phyloP scores from a whole-genome alignment of 176 grass and related monocot species.

The Elaeis guineensis region DNA sequence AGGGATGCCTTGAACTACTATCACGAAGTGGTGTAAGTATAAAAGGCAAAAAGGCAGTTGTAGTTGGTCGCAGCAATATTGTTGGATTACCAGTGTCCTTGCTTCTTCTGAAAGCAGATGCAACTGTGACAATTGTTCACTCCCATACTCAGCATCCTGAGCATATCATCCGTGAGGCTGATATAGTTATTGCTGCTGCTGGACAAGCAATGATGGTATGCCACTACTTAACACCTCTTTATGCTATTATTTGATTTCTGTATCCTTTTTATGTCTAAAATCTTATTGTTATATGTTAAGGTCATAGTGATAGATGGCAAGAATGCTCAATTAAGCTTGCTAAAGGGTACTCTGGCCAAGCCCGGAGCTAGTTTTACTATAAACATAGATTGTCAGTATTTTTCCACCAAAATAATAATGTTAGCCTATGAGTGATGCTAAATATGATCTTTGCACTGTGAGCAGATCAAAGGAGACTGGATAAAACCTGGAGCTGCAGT shows the following conservation, averaged over 20 bases:
- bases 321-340: too few species aligned
- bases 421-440: too few species aligned
- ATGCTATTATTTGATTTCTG: too few species aligned
- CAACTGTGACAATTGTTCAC: slow-evolving; percentile 73
- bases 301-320: too few species aligned
- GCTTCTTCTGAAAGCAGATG: slow-evolving; percentile 90
- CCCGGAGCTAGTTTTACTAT: too few species aligned
- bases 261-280: too few species aligned
- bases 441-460: too few species aligned
- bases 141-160: slow-evolving; percentile 59
- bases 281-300: too few species aligned
- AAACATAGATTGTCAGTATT: too few species aligned
- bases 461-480: slow-evolving; percentile 92
- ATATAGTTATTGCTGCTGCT: slow-evolving; percentile 81
- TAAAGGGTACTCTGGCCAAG: too few species aligned
- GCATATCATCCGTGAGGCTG: slow-evolving; percentile 63
- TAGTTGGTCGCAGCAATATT: slow-evolving; percentile 92
- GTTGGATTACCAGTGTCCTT: slow-evolving; percentile 79
- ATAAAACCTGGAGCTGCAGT: slow-evolving; percentile 87
- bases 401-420: too few species aligned
- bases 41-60: slow-evolving; percentile 72
- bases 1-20: slow-evolving; percentile 95
- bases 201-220: slow-evolving; percentile 88
- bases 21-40: slow-evolving; percentile 54
- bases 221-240: not conserved